A percentile compares a stretch with the other conserved stretches of the same genome.
Evolutionary conservation across 441 rosid species (phyloP).

Genomic region (Bruguiera hainesii): DNA sequence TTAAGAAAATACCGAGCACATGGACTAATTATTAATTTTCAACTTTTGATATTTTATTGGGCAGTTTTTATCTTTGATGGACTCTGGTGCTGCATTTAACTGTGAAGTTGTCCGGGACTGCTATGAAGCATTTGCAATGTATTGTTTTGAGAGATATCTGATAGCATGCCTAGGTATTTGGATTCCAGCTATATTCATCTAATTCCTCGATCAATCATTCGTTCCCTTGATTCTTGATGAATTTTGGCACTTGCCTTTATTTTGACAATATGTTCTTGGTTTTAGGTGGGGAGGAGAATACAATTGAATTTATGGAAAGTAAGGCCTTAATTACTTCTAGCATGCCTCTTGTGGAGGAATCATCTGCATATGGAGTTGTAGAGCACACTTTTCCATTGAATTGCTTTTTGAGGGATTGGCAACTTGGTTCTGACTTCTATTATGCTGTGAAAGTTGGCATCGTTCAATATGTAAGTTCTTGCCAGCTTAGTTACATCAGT

Average conservation of each 20-base stretch:
- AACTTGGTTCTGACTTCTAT: constrained; percentile 83
- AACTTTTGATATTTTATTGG: constrained; percentile 21
- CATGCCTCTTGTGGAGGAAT: constrained; percentile 82
- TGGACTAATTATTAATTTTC: background rate
- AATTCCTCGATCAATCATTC: background rate
- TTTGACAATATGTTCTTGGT: constrained; percentile 19
- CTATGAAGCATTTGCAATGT: constrained; percentile 96
- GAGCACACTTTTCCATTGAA: constrained; percentile 93
- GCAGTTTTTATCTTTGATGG: constrained; percentile 86
- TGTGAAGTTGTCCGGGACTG: constrained; percentile 92
- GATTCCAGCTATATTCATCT: background rate
- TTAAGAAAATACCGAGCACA: too few species aligned
- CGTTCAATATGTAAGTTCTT: constrained; percentile 81
- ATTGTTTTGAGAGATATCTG: constrained; percentile 96
- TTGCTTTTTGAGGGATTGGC: constrained; percentile 69
- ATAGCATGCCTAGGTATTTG: constrained; percentile 90
- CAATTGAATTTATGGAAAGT: constrained; percentile 88
- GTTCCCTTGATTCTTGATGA: constrained; percentile 9
- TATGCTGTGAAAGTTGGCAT: constrained; percentile 94
- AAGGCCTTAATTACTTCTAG: constrained; percentile 57
- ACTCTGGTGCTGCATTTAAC: constrained; percentile 90
- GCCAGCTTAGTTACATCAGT: constrained; percentile 12
- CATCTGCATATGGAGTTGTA: constrained; percentile 75
- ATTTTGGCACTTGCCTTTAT: background rate
- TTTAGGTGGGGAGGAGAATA: constrained; percentile 86